Base-by-base conservation (phyloP, 2,329 filamentous ascomycete species). In the Fusarium newnesense region DNA sequence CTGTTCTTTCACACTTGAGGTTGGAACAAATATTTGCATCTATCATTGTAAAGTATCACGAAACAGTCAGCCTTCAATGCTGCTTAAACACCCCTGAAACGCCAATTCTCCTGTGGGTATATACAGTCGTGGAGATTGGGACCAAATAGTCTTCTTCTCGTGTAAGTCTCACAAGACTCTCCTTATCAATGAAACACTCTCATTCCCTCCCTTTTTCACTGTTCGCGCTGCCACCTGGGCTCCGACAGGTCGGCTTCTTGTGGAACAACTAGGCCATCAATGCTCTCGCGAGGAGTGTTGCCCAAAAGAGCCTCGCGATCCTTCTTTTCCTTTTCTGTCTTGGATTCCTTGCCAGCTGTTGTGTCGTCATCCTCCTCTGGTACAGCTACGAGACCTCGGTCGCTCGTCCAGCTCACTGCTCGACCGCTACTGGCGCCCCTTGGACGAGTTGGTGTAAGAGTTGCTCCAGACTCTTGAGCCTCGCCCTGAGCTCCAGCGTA, bases 321-420 rank as follows among this genome's bases (percentile, higher is more conserved):
- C 42, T 73, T 73, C 49, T 57, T 70, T 42, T 76, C 69, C 36
- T 69, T 74, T 15, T 60, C 64, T 46, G 68, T 56, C 34, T 54
- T 68, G 24, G 67, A 30, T 34, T 67, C 74, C 57, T 72, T 76
- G 36, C 74, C 63, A 19, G 56, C 50, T 13, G 54, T 32, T 19
- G 50, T 65, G 32, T 78, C 79, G 21, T 77, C 77, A 6, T 83
- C 82, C 73, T 83, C 83, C 72, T 84, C 84, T 4, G 82, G 82
- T 28, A 84, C 82, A 8, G 81, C 76, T 9, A 82, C 80, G n/a
- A 84, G 76, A 5, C 79, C 78, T 44, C 80, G 77, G 56, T 84
- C 83, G 47, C 80, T 84, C 10, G 72, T 76, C 77, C 80, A 83
- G 75, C 83, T 85, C 18, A 74, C 67, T 2, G 75, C 74, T 21